These are phyloP conservation scores for Inonotus obliquus DNA, from an alignment of 1,284 basidiomycete species.

Conservation along the genomic window DNA sequence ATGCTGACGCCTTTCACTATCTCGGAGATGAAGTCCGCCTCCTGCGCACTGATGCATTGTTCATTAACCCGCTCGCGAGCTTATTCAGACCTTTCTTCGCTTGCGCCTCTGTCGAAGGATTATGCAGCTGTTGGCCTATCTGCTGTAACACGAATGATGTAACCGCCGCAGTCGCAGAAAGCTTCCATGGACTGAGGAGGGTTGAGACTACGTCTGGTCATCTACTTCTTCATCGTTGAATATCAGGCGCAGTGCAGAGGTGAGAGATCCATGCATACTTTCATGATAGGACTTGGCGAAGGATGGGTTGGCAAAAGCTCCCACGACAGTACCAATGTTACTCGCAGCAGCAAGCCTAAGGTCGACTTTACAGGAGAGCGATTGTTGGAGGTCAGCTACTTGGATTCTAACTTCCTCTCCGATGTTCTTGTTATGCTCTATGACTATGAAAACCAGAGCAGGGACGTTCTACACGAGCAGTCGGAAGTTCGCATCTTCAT, in stretches of 20 bases:
- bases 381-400: slow-evolving; percentile 46
- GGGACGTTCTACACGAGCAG: slow-evolving; percentile 59
- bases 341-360: slow-evolving; percentile 70
- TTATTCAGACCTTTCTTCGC: too few relatives aligned
- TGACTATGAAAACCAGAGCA: slow-evolving; percentile 60
- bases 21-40: slow-evolving; percentile 75
- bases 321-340: slow-evolving; percentile 61
- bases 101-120: too few relatives aligned
- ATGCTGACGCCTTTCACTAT: slow-evolving; percentile 71
- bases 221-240: slow-evolving; percentile 45
- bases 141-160: slow-evolving; percentile 70
- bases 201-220: slow-evolving; percentile 37
- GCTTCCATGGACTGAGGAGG: slow-evolving; percentile 74
- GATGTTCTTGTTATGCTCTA: slow-evolving; percentile 53
- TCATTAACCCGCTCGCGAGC: slow-evolving; percentile 68
- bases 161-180: slow-evolving; percentile 72
- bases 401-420: slow-evolving; percentile 43
- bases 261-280: slow-evolving; percentile 55
- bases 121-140: too few relatives aligned
- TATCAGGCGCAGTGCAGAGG: slow-evolving; percentile 58
- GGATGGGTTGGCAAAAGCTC: slow-evolving; percentile 61
- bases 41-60: slow-evolving; percentile 65
- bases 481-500: slow-evolving; percentile 58
- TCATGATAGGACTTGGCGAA: too few relatives aligned
- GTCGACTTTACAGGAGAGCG: slow-evolving; percentile 52